Evolutionary conservation across 2,329 filamentous ascomycete species (phyloP).

Genomic region (Chrysoporthe cubensis): DNA sequence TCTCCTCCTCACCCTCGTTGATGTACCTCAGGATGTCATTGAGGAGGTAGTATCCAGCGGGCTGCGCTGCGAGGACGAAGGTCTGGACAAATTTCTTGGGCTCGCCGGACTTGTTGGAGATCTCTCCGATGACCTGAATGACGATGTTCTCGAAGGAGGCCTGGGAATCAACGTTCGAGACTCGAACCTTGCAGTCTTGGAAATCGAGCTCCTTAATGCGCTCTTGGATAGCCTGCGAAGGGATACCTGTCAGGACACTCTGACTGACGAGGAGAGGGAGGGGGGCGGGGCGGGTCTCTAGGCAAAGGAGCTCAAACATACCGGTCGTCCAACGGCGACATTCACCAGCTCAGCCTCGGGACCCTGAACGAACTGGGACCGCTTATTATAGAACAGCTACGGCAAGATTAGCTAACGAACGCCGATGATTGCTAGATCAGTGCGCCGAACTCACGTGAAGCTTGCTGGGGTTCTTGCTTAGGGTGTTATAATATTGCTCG

Average conservation of each 20-base stretch:
- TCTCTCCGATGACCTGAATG: slow-evolving; percentile 97
- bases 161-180: slow-evolving; percentile 97
- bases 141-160: slow-evolving; percentile 91
- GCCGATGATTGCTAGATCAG: not conserved
- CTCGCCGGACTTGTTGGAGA: slow-evolving; percentile 88
- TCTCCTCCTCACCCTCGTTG: slow-evolving; percentile 76
- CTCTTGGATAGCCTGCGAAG: slow-evolving; percentile 79
- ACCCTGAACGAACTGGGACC: slow-evolving; percentile 92
- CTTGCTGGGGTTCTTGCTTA: slow-evolving; percentile 93
- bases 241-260: slow-evolving; percentile 3
- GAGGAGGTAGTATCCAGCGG: slow-evolving; percentile 95
- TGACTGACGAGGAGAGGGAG: not conserved
- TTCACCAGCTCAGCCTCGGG: slow-evolving; percentile 86
- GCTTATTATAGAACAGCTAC: slow-evolving; percentile 92
- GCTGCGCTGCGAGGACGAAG: slow-evolving; percentile 94
- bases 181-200: slow-evolving; percentile 97
- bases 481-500: slow-evolving; percentile 97
- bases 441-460: slow-evolving; percentile 66
- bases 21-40: slow-evolving; percentile 98
- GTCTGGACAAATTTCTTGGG: slow-evolving; percentile 98
- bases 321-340: slow-evolving; percentile 85
- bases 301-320: slow-evolving; percentile 50
- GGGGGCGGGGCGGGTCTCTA: not conserved
- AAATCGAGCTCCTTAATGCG: slow-evolving; percentile 92
- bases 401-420: slow-evolving; percentile 6